Percentiles rank a stretch among this genome's conserved stretches.
Evolutionary conservation across 2,329 filamentous ascomycete species (phyloP).

Genomic region (Penicillium corylophilum): DNA sequence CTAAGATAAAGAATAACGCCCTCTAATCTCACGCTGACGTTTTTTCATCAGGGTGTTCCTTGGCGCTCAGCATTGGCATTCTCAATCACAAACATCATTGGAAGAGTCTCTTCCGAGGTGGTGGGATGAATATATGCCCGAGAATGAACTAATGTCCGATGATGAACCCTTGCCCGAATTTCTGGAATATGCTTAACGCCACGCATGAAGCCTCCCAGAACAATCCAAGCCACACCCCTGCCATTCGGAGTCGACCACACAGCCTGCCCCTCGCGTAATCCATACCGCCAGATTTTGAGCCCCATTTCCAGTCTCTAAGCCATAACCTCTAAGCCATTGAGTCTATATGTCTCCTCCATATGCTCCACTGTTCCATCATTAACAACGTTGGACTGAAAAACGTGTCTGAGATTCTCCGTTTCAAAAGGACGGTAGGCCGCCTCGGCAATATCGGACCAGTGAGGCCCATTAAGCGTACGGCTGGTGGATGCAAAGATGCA

Average conservation of each 20-base stretch:
- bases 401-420: background rate
- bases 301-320: no score
- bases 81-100: background rate
- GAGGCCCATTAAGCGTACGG: background rate
- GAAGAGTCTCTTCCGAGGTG: background rate
- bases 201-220: constrained; percentile 1
- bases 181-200: constrained; percentile 1
- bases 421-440: constrained; percentile 6
- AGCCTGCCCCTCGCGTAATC: constrained; percentile 1
- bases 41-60: background rate
- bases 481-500: constrained; percentile 6
- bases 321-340: background rate
- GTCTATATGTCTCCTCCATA: background rate
- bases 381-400: constrained; percentile 6
- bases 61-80: background rate
- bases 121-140: no score
- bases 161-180: background rate
- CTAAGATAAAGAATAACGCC: background rate
- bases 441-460: constrained; percentile 11
- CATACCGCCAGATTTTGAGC: background rate
- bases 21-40: background rate
- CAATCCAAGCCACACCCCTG: constrained; percentile 2
- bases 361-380: background rate
- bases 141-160: background rate
- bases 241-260: constrained; percentile 4